Conservation (phyloP, 768 basidiomycete genomes). For the Termitomyces sp. region DNA sequence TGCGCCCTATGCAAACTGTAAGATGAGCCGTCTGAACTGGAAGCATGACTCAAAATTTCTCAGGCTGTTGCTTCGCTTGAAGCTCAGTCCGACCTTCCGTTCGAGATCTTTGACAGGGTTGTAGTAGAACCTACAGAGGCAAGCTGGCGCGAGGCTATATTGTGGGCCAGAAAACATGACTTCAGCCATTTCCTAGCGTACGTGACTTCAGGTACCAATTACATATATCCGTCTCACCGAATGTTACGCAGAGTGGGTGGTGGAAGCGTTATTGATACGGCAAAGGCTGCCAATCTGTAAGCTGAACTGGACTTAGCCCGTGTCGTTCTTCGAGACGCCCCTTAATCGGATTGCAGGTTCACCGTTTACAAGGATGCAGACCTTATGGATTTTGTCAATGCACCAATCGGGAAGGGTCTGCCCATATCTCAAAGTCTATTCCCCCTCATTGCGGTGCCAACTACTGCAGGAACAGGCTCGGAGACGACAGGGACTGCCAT, state of each 20-base stretch:
- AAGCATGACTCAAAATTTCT: neutral
- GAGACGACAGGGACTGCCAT: slow-evolving; percentile 96
- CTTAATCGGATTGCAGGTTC: slow-evolving; percentile 42
- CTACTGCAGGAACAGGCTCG: slow-evolving; percentile 81
- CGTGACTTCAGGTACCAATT: slow-evolving; percentile 19
- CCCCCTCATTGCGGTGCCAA: slow-evolving; percentile 81
- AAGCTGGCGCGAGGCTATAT: slow-evolving; percentile 84
- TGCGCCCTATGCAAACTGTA: slow-evolving; percentile 80
- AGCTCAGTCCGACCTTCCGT: slow-evolving; percentile 67
- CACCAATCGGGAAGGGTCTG: slow-evolving; percentile 88
- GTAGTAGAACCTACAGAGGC: slow-evolving; percentile 90
- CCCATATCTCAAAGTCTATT: slow-evolving; percentile 70
- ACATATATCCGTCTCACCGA: neutral
- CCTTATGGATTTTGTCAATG: slow-evolving; percentile 95
- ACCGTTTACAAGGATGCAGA: slow-evolving; percentile 89
- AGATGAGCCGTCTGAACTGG: slow-evolving; percentile 17
- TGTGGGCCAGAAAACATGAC: slow-evolving; percentile 80
- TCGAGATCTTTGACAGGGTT: slow-evolving; percentile 76
- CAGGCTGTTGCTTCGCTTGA: slow-evolving; percentile 80
- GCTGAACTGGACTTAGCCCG: neutral
- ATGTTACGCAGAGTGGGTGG: slow-evolving; percentile 65
- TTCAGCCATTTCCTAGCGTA: slow-evolving; percentile 93
- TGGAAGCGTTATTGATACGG: slow-evolving; percentile 94
- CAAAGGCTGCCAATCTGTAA: slow-evolving; percentile 91
- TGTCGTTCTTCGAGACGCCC: neutral